These are phyloP conservation scores for Aphanomyces stellatus DNA, from an alignment of 352 stramenopile genomes.

Conservation along the genomic window DNA sequence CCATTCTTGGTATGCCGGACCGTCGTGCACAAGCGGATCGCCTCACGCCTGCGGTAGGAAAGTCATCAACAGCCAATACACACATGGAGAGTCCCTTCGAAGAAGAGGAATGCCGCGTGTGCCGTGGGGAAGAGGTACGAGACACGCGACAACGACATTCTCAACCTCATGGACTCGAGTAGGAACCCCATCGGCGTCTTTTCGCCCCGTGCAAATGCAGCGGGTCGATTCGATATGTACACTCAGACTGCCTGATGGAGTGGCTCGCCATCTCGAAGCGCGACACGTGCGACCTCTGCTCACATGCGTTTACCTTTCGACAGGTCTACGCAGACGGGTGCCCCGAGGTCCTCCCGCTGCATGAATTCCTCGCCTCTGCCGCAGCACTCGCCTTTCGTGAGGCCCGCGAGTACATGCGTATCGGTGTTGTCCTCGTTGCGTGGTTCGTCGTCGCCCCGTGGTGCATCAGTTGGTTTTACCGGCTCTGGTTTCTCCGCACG, in stretches of 20 bases:
- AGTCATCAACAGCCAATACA: background rate
- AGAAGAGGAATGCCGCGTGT: slow-evolving; percentile 92
- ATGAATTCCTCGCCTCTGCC: slow-evolving; percentile 80
- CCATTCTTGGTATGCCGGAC: no score
- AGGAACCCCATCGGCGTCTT: slow-evolving; percentile 60
- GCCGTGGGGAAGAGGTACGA: slow-evolving; percentile 82
- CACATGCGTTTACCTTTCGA: slow-evolving; percentile 88
- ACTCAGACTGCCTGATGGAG: slow-evolving; percentile 92
- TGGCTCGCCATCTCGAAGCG: slow-evolving; percentile 90
- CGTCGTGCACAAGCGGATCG: no score
- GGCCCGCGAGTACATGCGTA: slow-evolving; percentile 80
- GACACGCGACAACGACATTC: background rate
- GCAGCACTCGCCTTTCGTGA: slow-evolving; percentile 61
- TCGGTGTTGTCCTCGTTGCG: slow-evolving; percentile 55
- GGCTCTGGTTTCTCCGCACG: slow-evolving; percentile 88
- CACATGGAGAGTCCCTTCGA: slow-evolving; percentile 24
- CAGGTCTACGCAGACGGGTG: slow-evolving; percentile 84
- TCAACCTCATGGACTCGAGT: background rate
- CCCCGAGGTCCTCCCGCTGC: slow-evolving; percentile 79
- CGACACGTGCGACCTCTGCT: slow-evolving; percentile 90
- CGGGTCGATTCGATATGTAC: slow-evolving; percentile 90
- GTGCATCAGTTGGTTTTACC: slow-evolving; percentile 90
- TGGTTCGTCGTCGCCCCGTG: slow-evolving; percentile 87
- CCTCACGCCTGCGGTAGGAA: background rate
- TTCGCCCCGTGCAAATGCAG: slow-evolving; percentile 91